Evolutionary conservation across 2,329 filamentous ascomycete species (phyloP).

Genomic region (Cercospora canescens): DNA sequence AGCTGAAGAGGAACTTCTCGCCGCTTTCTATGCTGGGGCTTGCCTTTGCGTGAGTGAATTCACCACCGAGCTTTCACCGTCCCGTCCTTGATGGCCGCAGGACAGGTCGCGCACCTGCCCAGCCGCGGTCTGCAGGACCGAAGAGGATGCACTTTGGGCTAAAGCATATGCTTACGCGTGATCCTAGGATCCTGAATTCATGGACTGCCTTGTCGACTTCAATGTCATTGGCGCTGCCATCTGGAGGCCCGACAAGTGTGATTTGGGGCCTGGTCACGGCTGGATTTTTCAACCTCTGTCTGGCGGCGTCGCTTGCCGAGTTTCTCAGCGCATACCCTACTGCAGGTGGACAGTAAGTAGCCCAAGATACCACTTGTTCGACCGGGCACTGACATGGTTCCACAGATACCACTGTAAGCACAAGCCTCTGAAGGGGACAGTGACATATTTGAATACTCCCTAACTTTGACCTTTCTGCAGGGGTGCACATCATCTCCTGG

Average conservation of each 20-base stretch:
- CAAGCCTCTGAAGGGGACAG: not conserved
- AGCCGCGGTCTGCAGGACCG: not conserved
- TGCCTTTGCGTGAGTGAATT: constrained; percentile 50
- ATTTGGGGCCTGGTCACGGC: constrained; percentile 66
- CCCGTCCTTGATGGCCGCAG: too few relatives aligned
- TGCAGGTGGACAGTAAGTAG: constrained; percentile 32
- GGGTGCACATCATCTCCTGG: constrained; percentile 65
- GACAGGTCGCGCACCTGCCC: not conserved
- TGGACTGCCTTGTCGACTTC: constrained; percentile 63
- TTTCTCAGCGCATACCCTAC: constrained; percentile 58
- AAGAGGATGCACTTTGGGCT: not conserved
- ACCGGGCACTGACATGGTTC: not conserved
- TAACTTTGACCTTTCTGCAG: not conserved
- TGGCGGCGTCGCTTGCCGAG: constrained; percentile 69
- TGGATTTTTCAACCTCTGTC: constrained; percentile 67
- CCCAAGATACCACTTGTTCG: not conserved
- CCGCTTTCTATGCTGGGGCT: constrained; percentile 61
- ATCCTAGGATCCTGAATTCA: constrained; percentile 55
- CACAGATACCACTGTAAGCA: constrained; percentile 62
- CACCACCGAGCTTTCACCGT: too few relatives aligned
- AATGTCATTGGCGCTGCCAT: constrained; percentile 63
- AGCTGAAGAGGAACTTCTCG: constrained; percentile 60
- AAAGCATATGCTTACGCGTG: not conserved
- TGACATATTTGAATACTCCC: not conserved
- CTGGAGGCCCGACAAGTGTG: constrained; percentile 69